A percentile compares a stretch with the other conserved stretches of the same genome.
Evolutionary conservation across 2,329 filamentous ascomycete genomes (phyloP).

Genomic region (Ophiocordyceps camponoti-rufipedis): DNA sequence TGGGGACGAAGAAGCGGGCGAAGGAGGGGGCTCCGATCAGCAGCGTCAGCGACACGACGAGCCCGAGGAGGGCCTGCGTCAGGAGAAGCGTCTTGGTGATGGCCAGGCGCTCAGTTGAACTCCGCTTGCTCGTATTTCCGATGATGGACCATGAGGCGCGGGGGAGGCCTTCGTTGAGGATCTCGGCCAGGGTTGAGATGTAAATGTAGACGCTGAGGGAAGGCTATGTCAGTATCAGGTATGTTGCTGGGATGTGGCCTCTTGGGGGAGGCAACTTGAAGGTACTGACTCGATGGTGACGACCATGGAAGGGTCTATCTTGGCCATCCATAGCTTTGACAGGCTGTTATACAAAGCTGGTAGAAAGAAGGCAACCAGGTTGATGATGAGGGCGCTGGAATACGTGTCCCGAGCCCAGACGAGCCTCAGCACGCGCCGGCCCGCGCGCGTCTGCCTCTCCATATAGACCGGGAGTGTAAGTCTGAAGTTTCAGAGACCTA

Average conservation of each 20-base stretch:
- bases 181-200: conserved; percentile 46
- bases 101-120: conserved; percentile 28
- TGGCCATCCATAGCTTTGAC: conserved; percentile 52
- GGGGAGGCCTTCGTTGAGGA: conserved; percentile 55
- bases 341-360: conserved; percentile 51
- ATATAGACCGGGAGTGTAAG: too few relatives aligned
- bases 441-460: too few relatives aligned
- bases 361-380: conserved; percentile 41
- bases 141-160: conserved; percentile 51
- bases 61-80: conserved; percentile 37
- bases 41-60: conserved; percentile 42
- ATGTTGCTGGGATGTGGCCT: conserved; percentile 11
- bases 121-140: conserved; percentile 39
- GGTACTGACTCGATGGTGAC: conserved; percentile 13
- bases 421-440: too few relatives aligned
- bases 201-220: conserved; percentile 39
- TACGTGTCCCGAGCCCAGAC: conserved; percentile 16
- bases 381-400: conserved; percentile 40
- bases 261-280: not conserved
- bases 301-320: conserved; percentile 36
- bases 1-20: conserved; percentile 40
- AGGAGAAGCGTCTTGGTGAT: conserved; percentile 46
- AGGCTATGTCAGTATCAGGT: conserved; percentile 23
- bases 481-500: too few relatives aligned
- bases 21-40: conserved; percentile 33